Evolutionary conservation across 2,329 filamentous ascomycete species (phyloP).

Genomic region (Trichophyton equinum): DNA sequence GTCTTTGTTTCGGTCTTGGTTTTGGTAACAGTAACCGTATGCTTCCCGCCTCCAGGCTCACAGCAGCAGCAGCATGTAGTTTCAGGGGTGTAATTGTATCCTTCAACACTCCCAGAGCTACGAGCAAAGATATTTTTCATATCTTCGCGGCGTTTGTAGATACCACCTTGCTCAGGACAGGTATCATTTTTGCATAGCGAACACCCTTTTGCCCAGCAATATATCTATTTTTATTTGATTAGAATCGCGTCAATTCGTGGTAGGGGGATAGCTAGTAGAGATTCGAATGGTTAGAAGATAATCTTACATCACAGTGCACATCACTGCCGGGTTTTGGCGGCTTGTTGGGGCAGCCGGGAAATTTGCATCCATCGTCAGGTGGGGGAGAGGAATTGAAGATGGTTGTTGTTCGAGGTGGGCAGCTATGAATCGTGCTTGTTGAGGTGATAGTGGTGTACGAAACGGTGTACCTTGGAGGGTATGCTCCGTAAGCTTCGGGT

Average conservation of each 20-base stretch:
- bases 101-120: not conserved
- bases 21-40: constrained; percentile 5
- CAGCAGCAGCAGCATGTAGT: constrained; percentile 4
- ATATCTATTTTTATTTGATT: not conserved
- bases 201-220: not conserved
- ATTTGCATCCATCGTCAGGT: not conserved
- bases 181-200: not conserved
- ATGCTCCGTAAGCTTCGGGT: not conserved
- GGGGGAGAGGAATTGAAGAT: not conserved
- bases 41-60: not conserved
- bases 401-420: not conserved
- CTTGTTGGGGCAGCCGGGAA: not conserved
- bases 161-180: not conserved
- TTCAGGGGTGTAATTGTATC: not conserved
- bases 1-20: constrained; percentile 12
- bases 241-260: not conserved
- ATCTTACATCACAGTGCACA: not conserved
- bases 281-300: not conserved
- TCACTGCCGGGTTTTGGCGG: not conserved
- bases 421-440: not conserved
- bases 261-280: not conserved
- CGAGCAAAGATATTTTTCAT: not conserved
- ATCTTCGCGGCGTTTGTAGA: not conserved
- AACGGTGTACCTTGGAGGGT: not conserved
- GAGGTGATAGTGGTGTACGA: not conserved